These are phyloP conservation scores for sunflower (Helianthus annuus) DNA, from an alignment of 129 eudicot genomes.

Conservation along the genomic window HanXRQr2.0-SUNRISE NC_035436.2:102386643-102387142, in stretches of 20 bases:
- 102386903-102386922: constrained; percentile 11
- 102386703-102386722: too few relatives aligned
- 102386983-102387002: constrained; percentile 42
- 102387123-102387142: constrained; percentile 96
- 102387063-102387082: constrained; percentile 93
- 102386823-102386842: constrained; percentile 72
- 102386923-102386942: not conserved
- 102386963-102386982: too few relatives aligned
- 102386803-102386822: constrained; percentile 73
- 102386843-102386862: constrained; percentile 96
- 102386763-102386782: constrained; percentile 73
- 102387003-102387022: constrained; percentile 95
- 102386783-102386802: constrained; percentile 79
- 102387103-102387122: constrained; percentile 74
- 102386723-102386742: not conserved
- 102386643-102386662: too few relatives aligned
- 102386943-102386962: not conserved
- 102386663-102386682: too few relatives aligned
- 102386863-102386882: constrained; percentile 87
- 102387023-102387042: constrained; percentile 96
- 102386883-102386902: constrained; percentile 69
- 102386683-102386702: too few relatives aligned
- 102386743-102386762: constrained; percentile 43
- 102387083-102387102: constrained; percentile 71
- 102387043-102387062: constrained; percentile 94